A percentile compares a stretch with the other conserved stretches of the same genome.
phyloP scores from a whole-genome alignment of 345 rosid genomes.

The Kernera saxatilis region DNA sequence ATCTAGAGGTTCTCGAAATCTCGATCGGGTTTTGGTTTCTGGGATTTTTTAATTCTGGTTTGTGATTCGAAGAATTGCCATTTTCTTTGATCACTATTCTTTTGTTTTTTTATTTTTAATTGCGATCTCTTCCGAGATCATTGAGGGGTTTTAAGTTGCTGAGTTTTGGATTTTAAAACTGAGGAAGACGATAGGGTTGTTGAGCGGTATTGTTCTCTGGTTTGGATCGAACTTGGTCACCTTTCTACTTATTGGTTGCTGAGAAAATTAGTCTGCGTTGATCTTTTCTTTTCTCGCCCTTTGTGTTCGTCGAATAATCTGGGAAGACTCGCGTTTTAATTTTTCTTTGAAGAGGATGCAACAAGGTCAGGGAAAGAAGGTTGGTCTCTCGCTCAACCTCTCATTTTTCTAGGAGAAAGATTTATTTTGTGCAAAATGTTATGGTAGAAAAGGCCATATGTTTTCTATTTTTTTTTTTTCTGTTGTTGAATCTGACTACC shows the following conservation, averaged over 20 bases:
- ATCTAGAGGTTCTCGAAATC: conserved; percentile 13
- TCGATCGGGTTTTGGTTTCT: conserved; percentile 18
- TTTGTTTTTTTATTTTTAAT: not conserved
- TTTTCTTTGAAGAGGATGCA: conserved; percentile 34
- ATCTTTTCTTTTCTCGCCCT: not conserved
- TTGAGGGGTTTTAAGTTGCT: not conserved
- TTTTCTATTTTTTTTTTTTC: no score
- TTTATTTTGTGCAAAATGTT: not conserved
- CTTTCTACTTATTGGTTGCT: conserved; percentile 18
- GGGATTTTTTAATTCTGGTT: not conserved
- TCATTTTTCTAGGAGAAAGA: not conserved
- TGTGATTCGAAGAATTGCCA: conserved; percentile 18
- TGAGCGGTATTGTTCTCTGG: conserved; percentile 3
- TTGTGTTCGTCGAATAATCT: not conserved
- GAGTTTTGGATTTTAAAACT: not conserved
- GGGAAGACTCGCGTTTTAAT: not conserved
- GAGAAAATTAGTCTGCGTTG: not conserved
- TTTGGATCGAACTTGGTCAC: not conserved
- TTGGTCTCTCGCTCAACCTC: not conserved
- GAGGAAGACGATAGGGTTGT: conserved; percentile 19
- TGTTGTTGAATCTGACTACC: not conserved
- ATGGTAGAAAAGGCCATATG: not conserved
- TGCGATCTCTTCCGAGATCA: conserved; percentile 17
- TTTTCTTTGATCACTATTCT: conserved; percentile 13
- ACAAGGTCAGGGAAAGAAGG: conserved; percentile 40